Evolutionary conservation across 352 stramenopile genomes (phyloP), one percentile per base, ranked within the genome.

Genomic region (Pythium apleroticum): DNA sequence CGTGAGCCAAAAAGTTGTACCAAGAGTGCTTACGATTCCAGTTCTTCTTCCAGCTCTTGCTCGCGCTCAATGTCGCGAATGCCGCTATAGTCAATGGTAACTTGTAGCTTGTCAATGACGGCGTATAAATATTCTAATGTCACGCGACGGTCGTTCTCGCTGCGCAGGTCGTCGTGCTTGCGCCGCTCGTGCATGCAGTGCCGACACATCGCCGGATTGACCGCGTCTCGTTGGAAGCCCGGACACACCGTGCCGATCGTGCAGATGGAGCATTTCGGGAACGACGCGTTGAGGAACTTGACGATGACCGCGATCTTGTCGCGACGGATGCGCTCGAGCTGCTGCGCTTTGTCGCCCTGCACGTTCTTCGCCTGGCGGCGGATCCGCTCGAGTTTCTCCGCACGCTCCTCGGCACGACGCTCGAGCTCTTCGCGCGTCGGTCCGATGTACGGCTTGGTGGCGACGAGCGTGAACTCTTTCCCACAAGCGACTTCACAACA

Each of bases 371-470:
- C 68, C 62, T 89, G 74, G 0, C 81, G 78, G 24, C 71, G 63
- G 48, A 90, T 78, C 19, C 84, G 86, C 20, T 81, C 66, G 0
- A 57, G 20, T 52, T 83, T 70, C n/a, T 81, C 69, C 0, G 58
- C 43, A 19, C 88, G 69, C 35, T 85, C 70, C 19, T 78, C 61
- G 22, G 75, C 72, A 12, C 65, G 67, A 12, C 70, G 72, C 31
- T 84, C 82, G 3, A 92, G 52, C 37, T 91, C 86, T 20, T 96
- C 76, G 0, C 57, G 61, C 19, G 67, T 83, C 4, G 90, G 88
- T 2, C 92, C 94, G n/a, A 97, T 86, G 71, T 98, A 98, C 9
- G 94, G 91, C 65, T 97, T 96, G 0, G 94, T 98, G 2, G 89
- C 90, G 14, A 98, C 81, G 24, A 98, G 54, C 0, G 93, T 98